Conservation (phyloP, 2,329 filamentous ascomycete species). For the Cercospora sojina region DNA sequence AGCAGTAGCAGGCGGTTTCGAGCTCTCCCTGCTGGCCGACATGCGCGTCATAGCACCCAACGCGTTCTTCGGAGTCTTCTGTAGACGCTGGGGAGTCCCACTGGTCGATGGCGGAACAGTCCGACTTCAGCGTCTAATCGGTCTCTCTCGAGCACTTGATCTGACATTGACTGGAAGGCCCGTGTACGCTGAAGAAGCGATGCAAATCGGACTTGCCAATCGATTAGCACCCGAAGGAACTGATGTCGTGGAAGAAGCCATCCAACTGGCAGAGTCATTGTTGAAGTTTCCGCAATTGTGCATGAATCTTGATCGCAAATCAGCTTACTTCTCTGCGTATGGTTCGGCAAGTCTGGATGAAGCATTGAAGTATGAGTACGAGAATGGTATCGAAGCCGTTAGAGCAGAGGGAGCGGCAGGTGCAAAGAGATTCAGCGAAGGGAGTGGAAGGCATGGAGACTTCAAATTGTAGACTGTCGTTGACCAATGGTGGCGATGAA, state of each 20-base stretch:
- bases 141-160: slow-evolving; percentile 55
- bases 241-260: slow-evolving; percentile 50
- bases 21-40: slow-evolving; percentile 55
- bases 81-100: slow-evolving; percentile 52
- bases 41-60: slow-evolving; percentile 55
- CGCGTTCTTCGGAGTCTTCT: slow-evolving; percentile 57
- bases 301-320: slow-evolving; percentile 53
- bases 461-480: slow-evolving; percentile 16
- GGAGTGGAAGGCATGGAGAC: slow-evolving; percentile 43
- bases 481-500: background rate
- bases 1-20: slow-evolving; percentile 56
- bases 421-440: slow-evolving; percentile 43
- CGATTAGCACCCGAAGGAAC: slow-evolving; percentile 53
- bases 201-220: slow-evolving; percentile 55
- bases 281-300: slow-evolving; percentile 53
- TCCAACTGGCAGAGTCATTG: slow-evolving; percentile 49
- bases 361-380: slow-evolving; percentile 52
- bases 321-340: slow-evolving; percentile 53
- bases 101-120: slow-evolving; percentile 56
- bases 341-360: slow-evolving; percentile 52
- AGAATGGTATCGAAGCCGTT: slow-evolving; percentile 47
- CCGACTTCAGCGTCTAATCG: slow-evolving; percentile 52
- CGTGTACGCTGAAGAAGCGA: slow-evolving; percentile 52
- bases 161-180: slow-evolving; percentile 57
- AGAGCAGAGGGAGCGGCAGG: slow-evolving; percentile 46